phyloP scores from a whole-genome alignment of 1,284 basidiomycete species.

The Cutaneotrichosporon cyanovorans region DNA sequence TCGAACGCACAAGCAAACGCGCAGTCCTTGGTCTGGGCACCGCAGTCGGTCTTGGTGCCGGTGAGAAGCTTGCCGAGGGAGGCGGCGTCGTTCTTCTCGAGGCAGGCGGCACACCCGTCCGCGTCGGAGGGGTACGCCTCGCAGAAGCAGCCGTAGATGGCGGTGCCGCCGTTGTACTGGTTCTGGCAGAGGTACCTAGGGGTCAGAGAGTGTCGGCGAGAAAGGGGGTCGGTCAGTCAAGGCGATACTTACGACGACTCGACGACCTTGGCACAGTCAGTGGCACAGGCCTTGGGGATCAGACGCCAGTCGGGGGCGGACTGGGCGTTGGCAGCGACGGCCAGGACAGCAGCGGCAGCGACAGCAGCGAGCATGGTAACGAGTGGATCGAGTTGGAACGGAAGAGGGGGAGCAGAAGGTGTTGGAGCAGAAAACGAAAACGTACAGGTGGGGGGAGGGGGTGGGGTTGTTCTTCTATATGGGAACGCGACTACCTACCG shows the following conservation, averaged over 20 bases:
- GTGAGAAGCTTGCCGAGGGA: slow-evolving; percentile 30
- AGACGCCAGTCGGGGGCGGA: slow-evolving; percentile 38
- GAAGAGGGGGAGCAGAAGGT: not conserved
- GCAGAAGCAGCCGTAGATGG: slow-evolving; percentile 43
- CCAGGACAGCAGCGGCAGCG: slow-evolving; percentile 25
- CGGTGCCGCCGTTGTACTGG: slow-evolving; percentile 21
- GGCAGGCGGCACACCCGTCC: slow-evolving; percentile 32
- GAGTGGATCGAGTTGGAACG: not conserved
- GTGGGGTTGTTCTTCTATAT: too few relatives aligned
- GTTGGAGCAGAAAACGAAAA: not conserved
- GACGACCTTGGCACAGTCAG: slow-evolving; percentile 31
- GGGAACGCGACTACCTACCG: too few relatives aligned
- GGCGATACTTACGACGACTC: slow-evolving; percentile 27
- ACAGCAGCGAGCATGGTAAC: slow-evolving; percentile 26
- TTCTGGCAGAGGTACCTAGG: slow-evolving; percentile 19
- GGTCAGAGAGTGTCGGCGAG: not conserved
- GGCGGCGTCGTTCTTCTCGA: slow-evolving; percentile 36
- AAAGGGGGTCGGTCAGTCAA: too few relatives aligned
- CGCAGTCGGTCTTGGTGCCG: slow-evolving; percentile 29
- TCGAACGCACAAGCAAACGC: slow-evolving; percentile 37
- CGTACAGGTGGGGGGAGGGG: not conserved
- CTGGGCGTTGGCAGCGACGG: slow-evolving; percentile 30
- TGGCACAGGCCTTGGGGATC: slow-evolving; percentile 37
- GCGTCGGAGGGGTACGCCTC: slow-evolving; percentile 35
- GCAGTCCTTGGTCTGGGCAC: slow-evolving; percentile 22